Conservation (phyloP, 2,329 filamentous ascomycete genomes). For the Emergomyces africanus region DNA sequence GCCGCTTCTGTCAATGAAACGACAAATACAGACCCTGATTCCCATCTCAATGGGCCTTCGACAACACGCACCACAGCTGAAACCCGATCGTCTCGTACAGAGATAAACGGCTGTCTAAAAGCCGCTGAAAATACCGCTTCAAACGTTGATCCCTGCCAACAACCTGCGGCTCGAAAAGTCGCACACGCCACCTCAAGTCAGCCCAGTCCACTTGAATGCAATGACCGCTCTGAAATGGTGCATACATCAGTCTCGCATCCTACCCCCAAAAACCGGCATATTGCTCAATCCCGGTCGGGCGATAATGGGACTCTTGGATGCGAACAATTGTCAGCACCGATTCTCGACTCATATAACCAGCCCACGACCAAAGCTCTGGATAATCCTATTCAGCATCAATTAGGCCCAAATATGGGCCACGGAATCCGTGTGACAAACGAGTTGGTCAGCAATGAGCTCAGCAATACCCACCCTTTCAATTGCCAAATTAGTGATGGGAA, state of each 20-base stretch:
- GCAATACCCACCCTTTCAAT: background rate
- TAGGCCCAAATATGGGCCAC: background rate
- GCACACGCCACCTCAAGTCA: background rate
- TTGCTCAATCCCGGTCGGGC: background rate
- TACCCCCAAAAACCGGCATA: background rate
- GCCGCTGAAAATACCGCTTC: background rate
- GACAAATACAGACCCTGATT: background rate
- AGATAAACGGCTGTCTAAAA: background rate
- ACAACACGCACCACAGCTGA: background rate
- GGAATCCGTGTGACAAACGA: background rate
- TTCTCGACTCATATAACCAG: background rate
- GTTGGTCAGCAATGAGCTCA: background rate
- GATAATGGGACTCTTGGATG: background rate
- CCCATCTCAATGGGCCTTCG: background rate
- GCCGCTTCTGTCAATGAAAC: background rate
- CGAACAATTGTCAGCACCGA: background rate
- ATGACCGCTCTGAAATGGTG: background rate
- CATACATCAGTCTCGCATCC: background rate
- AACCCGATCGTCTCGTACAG: background rate
- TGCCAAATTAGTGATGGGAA: background rate
- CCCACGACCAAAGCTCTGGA: background rate
- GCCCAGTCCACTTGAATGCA: too few species aligned
- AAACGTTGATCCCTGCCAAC: background rate
- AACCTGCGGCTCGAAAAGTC: background rate
- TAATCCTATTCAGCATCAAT: background rate